A percentile compares a stretch with the other conserved stretches of the same genome.
phyloP scores from a whole-genome alignment of 1,284 basidiomycete genomes.

The Ceratobasidium sp. region DNA sequence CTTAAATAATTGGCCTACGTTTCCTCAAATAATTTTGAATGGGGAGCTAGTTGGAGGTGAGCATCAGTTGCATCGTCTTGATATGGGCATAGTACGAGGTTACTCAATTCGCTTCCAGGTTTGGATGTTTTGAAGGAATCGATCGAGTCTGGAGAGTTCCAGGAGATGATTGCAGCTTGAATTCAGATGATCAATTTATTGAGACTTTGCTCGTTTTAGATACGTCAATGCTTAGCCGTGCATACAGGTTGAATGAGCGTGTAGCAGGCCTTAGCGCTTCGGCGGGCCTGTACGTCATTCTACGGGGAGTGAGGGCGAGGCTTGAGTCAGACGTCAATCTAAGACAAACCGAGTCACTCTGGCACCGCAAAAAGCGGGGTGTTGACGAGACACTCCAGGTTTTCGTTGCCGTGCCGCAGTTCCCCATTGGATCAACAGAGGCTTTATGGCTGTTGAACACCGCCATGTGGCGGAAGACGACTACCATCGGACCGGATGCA shows the following conservation, averaged over 20 bases:
- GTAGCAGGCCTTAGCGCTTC: too few species aligned
- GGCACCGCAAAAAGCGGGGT: not conserved
- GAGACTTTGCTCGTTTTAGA: too few species aligned
- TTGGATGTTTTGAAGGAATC: constrained; percentile 71
- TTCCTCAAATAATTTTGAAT: constrained; percentile 68
- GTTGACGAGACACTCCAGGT: not conserved
- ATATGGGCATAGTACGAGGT: constrained; percentile 52
- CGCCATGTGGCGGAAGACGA: constrained; percentile 3
- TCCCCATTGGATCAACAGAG: constrained; percentile 3
- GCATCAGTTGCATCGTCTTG: constrained; percentile 41
- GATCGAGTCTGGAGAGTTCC: constrained; percentile 58
- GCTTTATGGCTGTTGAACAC: constrained; percentile 16
- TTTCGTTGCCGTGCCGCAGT: not conserved
- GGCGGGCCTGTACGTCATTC: too few species aligned
- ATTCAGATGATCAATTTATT: too few species aligned
- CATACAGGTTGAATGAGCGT: too few species aligned
- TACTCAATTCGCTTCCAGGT: constrained; percentile 38
- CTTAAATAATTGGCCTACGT: constrained; percentile 71
- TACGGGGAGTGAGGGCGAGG: not conserved
- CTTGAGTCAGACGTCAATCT: not conserved
- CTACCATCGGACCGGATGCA: constrained; percentile 27
- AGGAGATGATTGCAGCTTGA: constrained; percentile 45
- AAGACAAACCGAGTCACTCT: not conserved
- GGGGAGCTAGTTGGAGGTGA: constrained; percentile 73
- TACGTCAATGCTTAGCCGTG: too few species aligned